Conservation (phyloP, 176 grass and related monocot genomes). For the Chloris gayana region DNA sequence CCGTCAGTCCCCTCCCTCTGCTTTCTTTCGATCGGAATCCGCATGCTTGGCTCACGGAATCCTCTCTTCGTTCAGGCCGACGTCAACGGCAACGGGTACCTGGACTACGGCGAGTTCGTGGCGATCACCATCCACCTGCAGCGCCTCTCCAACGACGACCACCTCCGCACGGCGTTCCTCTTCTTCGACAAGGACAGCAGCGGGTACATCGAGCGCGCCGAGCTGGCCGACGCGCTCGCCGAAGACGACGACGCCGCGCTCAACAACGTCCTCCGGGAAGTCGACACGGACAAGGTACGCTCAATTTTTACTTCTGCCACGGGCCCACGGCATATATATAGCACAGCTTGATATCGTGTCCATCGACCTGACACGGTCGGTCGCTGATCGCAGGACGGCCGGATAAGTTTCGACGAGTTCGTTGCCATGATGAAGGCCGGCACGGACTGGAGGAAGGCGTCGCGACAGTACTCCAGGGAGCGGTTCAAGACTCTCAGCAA, state of each 20-base stretch:
- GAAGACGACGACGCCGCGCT: constrained; percentile 78
- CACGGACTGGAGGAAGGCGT: constrained; percentile 94
- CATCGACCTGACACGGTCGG: background rate
- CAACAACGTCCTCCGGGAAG: constrained; percentile 67
- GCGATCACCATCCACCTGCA: constrained; percentile 93
- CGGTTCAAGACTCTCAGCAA: constrained; percentile 78
- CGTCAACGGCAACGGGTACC: constrained; percentile 84
- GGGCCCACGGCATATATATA: too few species aligned
- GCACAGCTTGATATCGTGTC: too few species aligned
- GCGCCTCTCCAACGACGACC: constrained; percentile 83
- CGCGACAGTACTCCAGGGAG: constrained; percentile 95
- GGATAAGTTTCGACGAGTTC: constrained; percentile 83
- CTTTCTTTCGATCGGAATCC: background rate
- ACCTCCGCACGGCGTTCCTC: constrained; percentile 91
- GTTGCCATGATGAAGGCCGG: constrained; percentile 94
- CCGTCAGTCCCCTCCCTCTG: constrained; percentile 34
- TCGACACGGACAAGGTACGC: constrained; percentile 81
- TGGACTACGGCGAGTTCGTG: constrained; percentile 97
- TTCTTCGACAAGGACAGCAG: constrained; percentile 95
- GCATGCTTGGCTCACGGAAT: too few species aligned
- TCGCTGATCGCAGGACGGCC: constrained; percentile 52
- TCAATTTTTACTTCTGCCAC: background rate
- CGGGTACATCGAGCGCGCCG: constrained; percentile 73
- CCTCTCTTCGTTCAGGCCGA: constrained; percentile 54
- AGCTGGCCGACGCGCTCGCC: constrained; percentile 72